phyloP scores from a whole-genome alignment of 1,284 basidiomycete species.

The Ganoderma leucocontextum region DNA sequence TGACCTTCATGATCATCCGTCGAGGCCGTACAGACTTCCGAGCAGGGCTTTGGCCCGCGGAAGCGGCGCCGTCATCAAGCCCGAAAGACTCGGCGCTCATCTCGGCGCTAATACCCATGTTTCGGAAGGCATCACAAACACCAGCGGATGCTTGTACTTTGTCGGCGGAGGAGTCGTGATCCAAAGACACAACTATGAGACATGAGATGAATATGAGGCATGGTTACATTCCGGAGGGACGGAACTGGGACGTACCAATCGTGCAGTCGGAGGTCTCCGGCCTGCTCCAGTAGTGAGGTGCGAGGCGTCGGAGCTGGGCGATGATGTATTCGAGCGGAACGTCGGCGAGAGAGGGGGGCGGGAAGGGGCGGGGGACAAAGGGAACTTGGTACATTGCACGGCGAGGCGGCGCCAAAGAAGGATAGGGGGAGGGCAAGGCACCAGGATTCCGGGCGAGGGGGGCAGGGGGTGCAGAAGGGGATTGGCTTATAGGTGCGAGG shows the following conservation, averaged over 20 bases:
- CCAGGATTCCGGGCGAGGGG: constrained; percentile 31
- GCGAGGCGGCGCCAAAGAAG: constrained; percentile 36
- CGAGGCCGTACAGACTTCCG: constrained; percentile 41
- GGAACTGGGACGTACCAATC: constrained; percentile 57
- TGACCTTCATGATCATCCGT: constrained; percentile 68
- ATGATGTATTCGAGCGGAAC: constrained; percentile 76
- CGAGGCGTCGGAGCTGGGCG: constrained; percentile 70
- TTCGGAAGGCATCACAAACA: constrained; percentile 31
- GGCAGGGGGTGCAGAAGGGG: constrained; percentile 25
- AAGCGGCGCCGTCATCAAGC: constrained; percentile 24
- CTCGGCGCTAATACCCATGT: constrained; percentile 30
- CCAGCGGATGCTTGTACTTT: constrained; percentile 23
- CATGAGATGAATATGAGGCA: constrained; percentile 17
- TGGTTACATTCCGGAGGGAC: background rate
- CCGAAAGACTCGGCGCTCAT: constrained; percentile 31
- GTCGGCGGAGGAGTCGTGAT: constrained; percentile 21
- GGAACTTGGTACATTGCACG: constrained; percentile 48
- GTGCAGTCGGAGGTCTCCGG: constrained; percentile 79
- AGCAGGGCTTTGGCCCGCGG: constrained; percentile 54
- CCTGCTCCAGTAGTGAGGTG: constrained; percentile 73
- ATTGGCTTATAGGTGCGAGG: constrained; percentile 33
- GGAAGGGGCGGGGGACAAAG: constrained; percentile 65
- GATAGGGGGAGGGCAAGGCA: constrained; percentile 28
- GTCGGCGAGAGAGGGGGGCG: constrained; percentile 65
- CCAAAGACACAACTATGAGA: constrained; percentile 44